Evolutionary conservation across 1,284 basidiomycete species (phyloP), one percentile per base, ranked within the genome.

Genomic region (Fistulinella cinereoalba): DNA sequence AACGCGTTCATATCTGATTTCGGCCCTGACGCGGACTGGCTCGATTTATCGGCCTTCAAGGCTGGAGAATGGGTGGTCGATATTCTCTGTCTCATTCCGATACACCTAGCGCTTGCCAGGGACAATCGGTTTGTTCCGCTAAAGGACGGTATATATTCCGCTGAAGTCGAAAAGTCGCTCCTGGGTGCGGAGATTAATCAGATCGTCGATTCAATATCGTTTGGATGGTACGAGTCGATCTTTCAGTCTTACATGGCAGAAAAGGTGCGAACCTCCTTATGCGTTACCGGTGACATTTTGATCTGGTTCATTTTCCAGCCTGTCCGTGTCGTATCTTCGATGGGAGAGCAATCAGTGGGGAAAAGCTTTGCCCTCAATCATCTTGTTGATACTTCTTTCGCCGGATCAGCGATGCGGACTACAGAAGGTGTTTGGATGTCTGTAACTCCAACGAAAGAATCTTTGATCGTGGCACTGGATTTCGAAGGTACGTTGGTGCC

Each of bases 371-470:
- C 77, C 0, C 59, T 83, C 11, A 84, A 84, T 37, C 82, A 84
- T 55, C 67, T 84, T 19, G 75, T 71, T 0, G 81, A 83, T 52
- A 80, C 81, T 0, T 83, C 81, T 0, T 84, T 84, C 52, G 79
- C 81, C 23, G 83, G 81, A 1, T 80, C 76, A 5, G 83, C 82
- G 0, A 82, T 84, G 79, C 66, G 81, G 19, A 83, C 80, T 1
- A 84, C 54, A 53, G 82, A 84, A 65, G 81, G 81, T 1, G 79
- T 82, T 2, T 83, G 82, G 82, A 77, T 84, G 73, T 81, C 82
- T 0, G 77, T 79, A 4, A 82, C 81, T 3, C 81, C 82, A 0
- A 82, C 80, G 0, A 66, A 74, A 32, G 72, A 79, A 24, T 59
- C 64, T 0, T 60, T 84, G 19, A 68, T 83, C 10, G 80, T 84